Base-by-base conservation (phyloP, 257 asterid species). In the Rubia yunnanensis region DNA sequence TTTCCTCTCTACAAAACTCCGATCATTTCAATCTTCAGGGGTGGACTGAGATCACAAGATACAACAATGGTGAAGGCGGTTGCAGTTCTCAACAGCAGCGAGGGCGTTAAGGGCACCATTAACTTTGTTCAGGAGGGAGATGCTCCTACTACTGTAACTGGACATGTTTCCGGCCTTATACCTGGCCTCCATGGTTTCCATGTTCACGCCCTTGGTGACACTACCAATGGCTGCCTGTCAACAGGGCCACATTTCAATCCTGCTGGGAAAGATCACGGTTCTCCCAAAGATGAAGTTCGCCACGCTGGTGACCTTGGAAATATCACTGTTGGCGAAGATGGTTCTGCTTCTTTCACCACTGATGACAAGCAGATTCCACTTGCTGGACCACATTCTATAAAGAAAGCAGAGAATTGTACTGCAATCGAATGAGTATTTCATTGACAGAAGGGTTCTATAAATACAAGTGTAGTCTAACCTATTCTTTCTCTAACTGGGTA, bases 291-390 rank as follows among this genome's bases (percentile, higher is more conserved):
- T 67, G 91, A 84, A 73, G 41, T 17, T 72, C 97, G 97, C 66
- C 98, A 92, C 80, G 98, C 98, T 60, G 98, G 97, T 82, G 97
- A 92, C 85, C 98, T 92, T 75, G 98, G 98, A 23, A 92, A 92
- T 72, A 66, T 92, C 71, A 85, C 75, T 56, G 97, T 73, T 69
- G 89, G 86, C 30, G 89, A 80, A 24, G 95, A 92, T 79, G 98
- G 98, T 68, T 76, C 75, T 62, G 95, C 88, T 59, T 53, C 77
- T 30, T 76, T 92, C 80, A 75, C 83, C 65, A 80, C 85, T 58
- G 83, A 77, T 26, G 98, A 92, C 89, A 76, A 64, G 39, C 92
- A 85, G 99, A 89, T 92, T 72, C 96, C 99, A 28, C 87, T 92
- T 65, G 68, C 82, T 32, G 99, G 99, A 70, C 79, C 86, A 20